Conservation (phyloP, 257 asterid species). For the Fraxinus americana region DNA sequence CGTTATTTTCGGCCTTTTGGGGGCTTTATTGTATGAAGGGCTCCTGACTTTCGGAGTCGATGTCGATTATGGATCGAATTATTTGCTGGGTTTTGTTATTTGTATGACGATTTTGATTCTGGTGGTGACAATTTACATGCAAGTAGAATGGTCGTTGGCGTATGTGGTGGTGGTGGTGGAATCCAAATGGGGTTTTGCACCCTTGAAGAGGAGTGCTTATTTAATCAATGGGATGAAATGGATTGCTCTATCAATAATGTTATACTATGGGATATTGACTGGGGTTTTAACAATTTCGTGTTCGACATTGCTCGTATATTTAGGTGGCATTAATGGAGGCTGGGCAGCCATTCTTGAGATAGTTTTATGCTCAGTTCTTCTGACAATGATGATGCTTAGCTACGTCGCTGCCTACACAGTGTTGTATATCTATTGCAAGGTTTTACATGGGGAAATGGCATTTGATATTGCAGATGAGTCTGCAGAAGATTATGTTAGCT, state of each 20-base stretch:
- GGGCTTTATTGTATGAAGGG: constrained; percentile 12
- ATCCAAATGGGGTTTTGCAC: constrained; percentile 14
- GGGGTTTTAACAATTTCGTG: background rate
- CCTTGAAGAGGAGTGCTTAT: constrained; percentile 23
- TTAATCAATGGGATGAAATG: constrained; percentile 23
- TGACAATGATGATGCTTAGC: constrained; percentile 44
- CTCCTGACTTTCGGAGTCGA: constrained; percentile 39
- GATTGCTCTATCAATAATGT: background rate
- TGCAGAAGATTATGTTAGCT: constrained; percentile 65
- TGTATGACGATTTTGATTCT: background rate
- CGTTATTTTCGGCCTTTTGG: constrained; percentile 20
- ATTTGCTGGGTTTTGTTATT: constrained; percentile 17
- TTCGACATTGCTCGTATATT: background rate
- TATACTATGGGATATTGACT: background rate
- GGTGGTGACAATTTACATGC: background rate
- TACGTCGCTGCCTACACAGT: constrained; percentile 42
- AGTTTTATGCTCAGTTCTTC: background rate
- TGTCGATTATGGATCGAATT: constrained; percentile 31
- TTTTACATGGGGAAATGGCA: constrained; percentile 76
- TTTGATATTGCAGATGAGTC: constrained; percentile 87
- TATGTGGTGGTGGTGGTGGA: constrained; percentile 15
- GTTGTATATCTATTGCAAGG: constrained; percentile 64
- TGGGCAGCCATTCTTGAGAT: background rate
- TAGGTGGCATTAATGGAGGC: constrained; percentile 4
- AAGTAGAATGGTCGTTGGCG: constrained; percentile 20